Percentiles rank a stretch among this genome's conserved stretches.
phyloP scores from a whole-genome alignment of 176 grass and related monocot species.

The Eragrostis curvula region DNA sequence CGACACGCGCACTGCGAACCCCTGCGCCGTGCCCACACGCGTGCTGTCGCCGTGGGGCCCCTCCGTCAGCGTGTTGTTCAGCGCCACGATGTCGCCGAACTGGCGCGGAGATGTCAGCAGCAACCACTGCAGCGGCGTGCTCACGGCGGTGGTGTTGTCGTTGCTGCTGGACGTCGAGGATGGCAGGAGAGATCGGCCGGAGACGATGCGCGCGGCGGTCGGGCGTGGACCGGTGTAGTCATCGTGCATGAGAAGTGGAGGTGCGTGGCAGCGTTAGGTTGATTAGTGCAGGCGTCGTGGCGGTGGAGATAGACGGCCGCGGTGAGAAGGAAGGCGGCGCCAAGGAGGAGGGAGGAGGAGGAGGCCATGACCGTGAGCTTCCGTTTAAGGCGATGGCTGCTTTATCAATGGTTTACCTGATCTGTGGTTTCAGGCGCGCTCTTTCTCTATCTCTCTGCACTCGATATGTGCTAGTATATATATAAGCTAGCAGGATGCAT shows the following conservation, averaged over 20 bases:
- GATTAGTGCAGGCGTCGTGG: background rate
- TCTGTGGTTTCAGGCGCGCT: no score
- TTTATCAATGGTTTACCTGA: no score
- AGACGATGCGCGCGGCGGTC: background rate
- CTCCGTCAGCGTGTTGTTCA: constrained; percentile 51
- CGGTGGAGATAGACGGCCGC: background rate
- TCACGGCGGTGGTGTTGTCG: background rate
- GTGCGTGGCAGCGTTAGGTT: no score
- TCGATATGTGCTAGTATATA: no score
- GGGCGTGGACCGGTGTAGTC: background rate
- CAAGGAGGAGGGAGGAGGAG: background rate
- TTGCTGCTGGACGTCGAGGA: background rate
- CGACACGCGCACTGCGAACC: constrained; percentile 37
- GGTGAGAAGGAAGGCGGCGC: background rate
- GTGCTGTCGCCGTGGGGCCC: background rate
- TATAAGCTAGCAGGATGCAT: no score
- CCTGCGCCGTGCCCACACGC: constrained; percentile 42
- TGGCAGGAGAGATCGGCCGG: constrained; percentile 13
- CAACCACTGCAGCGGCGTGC: no score
- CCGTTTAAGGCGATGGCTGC: no score
- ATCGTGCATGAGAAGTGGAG: constrained; percentile 21
- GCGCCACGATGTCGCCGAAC: constrained; percentile 47
- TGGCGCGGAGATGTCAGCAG: constrained; percentile 2
- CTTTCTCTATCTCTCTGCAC: no score
- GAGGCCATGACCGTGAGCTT: background rate